Evolutionary conservation across 1,284 basidiomycete genomes (phyloP), one percentile per base, ranked within the genome.

Genomic region (Pascua sp.): DNA sequence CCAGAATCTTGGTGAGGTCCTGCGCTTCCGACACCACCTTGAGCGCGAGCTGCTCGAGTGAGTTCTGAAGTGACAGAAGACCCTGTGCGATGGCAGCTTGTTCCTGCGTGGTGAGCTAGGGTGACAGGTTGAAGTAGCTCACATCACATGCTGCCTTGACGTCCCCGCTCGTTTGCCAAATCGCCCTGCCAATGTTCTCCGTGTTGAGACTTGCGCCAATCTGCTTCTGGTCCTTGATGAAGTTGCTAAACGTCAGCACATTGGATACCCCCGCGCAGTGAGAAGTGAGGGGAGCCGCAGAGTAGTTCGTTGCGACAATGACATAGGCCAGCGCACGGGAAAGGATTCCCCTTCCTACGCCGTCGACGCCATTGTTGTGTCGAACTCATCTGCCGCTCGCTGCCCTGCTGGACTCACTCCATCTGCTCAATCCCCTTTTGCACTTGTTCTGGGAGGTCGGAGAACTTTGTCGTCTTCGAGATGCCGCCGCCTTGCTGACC

Each of bases 121-220:
- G 1, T 13, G 8, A n/a, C 9, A 52, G 8, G 11, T n/a, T 32
- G 24, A 32, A 12, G 11, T 12, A 11, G 59, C 68, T 51, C 52
- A 69, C 73, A 44, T 73, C 69, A n/a, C 58, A 62, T 0, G 71
- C 71, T 3, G 66, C 61, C 51, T 69, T 72, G 59, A 73, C 65
- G 46, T 73, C 72, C 0, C 91, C 46, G 12, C 63, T 61, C 5
- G 72, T 76, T 55, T 72, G 70, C 67, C 67, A 70, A 36, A 76
- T 74, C 9, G 71, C 73, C 53, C 64, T 53, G 15, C 71, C 73
- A 15, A 74, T 53, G 7, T 53, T 57, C 49, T 68, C 69, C 1
- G 59, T 66, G 49, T 68, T 62, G 32, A 71, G 65, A 1, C 63
- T 61, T 17, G 61, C 63, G 8, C 67, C 67, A 13, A 65, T 56